Evolutionary conservation across 371 early-diverging fungal species (phyloP), one percentile per base, ranked within the genome.

Genomic region (Mortierella sp.): DNA sequence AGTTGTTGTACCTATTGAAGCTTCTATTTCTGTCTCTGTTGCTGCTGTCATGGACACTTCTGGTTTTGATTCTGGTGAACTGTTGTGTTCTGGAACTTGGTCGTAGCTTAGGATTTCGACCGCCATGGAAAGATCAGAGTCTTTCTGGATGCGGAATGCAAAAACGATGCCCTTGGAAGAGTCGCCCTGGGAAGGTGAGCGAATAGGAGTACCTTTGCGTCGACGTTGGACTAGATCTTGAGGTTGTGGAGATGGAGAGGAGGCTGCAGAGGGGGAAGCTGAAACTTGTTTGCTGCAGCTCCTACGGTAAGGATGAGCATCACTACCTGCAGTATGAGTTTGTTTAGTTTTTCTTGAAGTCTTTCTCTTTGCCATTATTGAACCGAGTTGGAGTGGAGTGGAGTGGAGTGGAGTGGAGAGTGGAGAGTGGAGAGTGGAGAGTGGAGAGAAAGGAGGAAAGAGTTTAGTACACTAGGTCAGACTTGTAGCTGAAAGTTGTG

Each of bases 141-240:
- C 75, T 22, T 66, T 63, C 68, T 80, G 64, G 75, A 79, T 70
- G 56, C 75, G 71, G 49, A 74, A 74, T 37, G 78, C 43, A 66
- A 70, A 70, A 65, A 80, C 75, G 57, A 80, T 73, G 67, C 74
- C 80, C 53, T 80, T 80, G 45, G 80, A 67, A 32, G 61, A 28
- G 54, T 80, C 80, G 15, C 70, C 70, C 6, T 80, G 80, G n/a
- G 74, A 66, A 28, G 80, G 80, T 26, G 80, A 80, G 26, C 80
- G 80, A 64, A 74, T 69, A 10, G 80, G 80, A 29, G 40, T 80
- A 19, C 70, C 70, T 47, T 80, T 72, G 45, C 80, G 80, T 17
- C 80, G 70, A 29, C 74, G 75, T 23, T 74, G 71, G 56, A 80
- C 66, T 1, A 64, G 77, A 72, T 77, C 77, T 47, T 65, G 72